Conservation (phyloP, 345 rosid genomes). For the Sisymbrium irio region DNA sequence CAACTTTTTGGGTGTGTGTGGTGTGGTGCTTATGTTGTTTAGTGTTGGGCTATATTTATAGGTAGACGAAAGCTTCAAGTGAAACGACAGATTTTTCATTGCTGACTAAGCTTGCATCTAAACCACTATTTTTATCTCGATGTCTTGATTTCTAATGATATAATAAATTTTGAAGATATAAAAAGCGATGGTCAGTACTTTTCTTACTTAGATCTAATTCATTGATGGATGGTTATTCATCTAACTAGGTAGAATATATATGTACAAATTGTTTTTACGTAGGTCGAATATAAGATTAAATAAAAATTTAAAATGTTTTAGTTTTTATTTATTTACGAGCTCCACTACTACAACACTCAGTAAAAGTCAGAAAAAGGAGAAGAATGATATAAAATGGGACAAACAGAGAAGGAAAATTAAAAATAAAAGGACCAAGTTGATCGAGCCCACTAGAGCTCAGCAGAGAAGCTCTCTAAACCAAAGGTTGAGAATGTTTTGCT, state of each 20-base stretch:
- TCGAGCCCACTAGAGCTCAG: constrained; percentile 34
- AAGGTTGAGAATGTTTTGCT: constrained; percentile 29
- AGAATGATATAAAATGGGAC: not conserved
- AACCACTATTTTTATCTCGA: constrained; percentile 23
- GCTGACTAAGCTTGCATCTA: constrained; percentile 39
- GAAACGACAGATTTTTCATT: constrained; percentile 39
- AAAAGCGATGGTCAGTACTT: constrained; percentile 20
- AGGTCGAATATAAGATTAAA: constrained; percentile 16
- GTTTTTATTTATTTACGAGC: constrained; percentile 9
- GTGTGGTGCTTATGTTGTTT: constrained; percentile 27
- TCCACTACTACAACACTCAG: constrained; percentile 28
- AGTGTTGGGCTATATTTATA: constrained; percentile 48
- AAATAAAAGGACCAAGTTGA: constrained; percentile 29
- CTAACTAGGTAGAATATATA: constrained; percentile 25
- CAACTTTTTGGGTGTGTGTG: constrained; percentile 6
- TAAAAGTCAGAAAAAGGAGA: constrained; percentile 7
- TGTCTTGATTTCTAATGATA: constrained; percentile 4
- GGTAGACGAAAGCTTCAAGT: constrained; percentile 22
- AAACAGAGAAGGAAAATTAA: not conserved
- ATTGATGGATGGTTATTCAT: constrained; percentile 23
- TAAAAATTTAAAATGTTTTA: not conserved
- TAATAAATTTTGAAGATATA: constrained; percentile 6
- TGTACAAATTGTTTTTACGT: constrained; percentile 5
- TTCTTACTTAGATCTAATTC: constrained; percentile 17
- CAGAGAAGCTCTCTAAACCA: constrained; percentile 33